These are phyloP conservation scores for Nitzschia palea DNA, from an alignment of 108 stramenopile genomes.

Conservation along the genomic window DNA sequence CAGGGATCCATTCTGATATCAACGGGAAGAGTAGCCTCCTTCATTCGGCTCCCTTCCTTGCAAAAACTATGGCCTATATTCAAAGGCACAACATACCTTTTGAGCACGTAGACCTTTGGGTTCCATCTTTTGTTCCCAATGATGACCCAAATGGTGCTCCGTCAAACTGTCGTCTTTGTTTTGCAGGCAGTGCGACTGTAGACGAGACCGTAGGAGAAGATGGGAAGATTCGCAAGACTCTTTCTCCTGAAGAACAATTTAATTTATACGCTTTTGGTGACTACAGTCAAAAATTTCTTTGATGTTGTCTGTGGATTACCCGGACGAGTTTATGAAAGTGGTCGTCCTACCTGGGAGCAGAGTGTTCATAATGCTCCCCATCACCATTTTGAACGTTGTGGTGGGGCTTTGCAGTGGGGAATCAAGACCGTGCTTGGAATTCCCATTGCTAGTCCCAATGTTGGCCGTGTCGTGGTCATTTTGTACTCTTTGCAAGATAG, in stretches of 20 bases:
- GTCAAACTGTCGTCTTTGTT: conserved; percentile 78
- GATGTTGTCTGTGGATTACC: conserved; percentile 84
- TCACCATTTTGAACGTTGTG: conserved; percentile 80
- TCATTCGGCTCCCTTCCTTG: conserved; percentile 76
- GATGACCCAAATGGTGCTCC: conserved; percentile 15
- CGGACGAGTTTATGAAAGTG: conserved; percentile 78
- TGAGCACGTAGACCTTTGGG: conserved; percentile 88
- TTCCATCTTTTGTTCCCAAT: conserved; percentile 80
- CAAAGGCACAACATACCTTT: conserved; percentile 79
- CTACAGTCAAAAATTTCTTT: conserved; percentile 86
- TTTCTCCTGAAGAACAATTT: conserved; percentile 65
- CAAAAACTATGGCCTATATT: conserved; percentile 61
- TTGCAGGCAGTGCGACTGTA: conserved; percentile 75
- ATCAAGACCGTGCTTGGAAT: conserved; percentile 82
- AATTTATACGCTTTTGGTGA: conserved; percentile 80
- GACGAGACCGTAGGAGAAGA: conserved; percentile 50
- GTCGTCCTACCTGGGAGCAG: conserved; percentile 85
- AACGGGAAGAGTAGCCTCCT: conserved; percentile 55
- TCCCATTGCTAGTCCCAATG: conserved; percentile 79
- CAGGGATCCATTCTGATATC: conserved; percentile 31
- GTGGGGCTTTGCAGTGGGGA: conserved; percentile 84
- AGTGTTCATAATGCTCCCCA: conserved; percentile 80
- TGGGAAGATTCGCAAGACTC: conserved; percentile 26
- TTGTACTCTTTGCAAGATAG: conserved; percentile 81
- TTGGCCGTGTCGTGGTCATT: conserved; percentile 78